Conservation (phyloP, 2,329 filamentous ascomycete species). For the Mollisia scopiformis region DNA sequence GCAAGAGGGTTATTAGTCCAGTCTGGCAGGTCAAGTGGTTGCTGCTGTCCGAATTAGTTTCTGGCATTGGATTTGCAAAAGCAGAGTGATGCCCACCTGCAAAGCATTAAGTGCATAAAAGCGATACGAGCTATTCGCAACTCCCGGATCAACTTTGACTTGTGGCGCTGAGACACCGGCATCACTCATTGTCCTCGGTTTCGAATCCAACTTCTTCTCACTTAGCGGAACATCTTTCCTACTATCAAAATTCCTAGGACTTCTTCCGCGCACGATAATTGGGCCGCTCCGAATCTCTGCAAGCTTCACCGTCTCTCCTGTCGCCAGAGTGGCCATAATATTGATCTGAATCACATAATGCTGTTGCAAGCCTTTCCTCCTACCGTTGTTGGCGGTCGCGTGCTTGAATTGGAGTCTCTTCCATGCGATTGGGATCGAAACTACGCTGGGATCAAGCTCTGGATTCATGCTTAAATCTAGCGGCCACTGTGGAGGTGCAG, state of each 20-base stretch:
- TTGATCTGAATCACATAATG: slow-evolving; percentile 90
- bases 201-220: slow-evolving; percentile 33
- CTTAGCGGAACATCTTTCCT: slow-evolving; percentile 78
- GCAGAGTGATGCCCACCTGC: slow-evolving; percentile 24
- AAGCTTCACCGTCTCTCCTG: slow-evolving; percentile 68
- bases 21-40: slow-evolving; percentile 33
- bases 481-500: slow-evolving; percentile 55
- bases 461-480: slow-evolving; percentile 60
- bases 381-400: slow-evolving; percentile 93
- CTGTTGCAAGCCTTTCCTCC: slow-evolving; percentile 91
- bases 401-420: slow-evolving; percentile 95
- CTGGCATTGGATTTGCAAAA: neutral
- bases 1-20: slow-evolving; percentile 24
- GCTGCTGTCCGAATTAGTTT: slow-evolving; percentile 16
- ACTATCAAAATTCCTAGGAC: slow-evolving; percentile 91
- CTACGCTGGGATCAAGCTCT: slow-evolving; percentile 77
- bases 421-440: slow-evolving; percentile 86
- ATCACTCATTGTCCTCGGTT: slow-evolving; percentile 32
- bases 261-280: slow-evolving; percentile 93
- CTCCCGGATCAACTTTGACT: slow-evolving; percentile 33
- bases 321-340: slow-evolving; percentile 74
- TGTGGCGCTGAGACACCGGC: slow-evolving; percentile 20
- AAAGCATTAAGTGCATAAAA: slow-evolving; percentile 34
- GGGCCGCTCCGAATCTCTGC: slow-evolving; percentile 88
- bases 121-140: slow-evolving; percentile 26